Evolutionary conservation across 1,284 basidiomycete genomes (phyloP).

Genomic region (Cutaneotrichosporon dermatis): DNA sequence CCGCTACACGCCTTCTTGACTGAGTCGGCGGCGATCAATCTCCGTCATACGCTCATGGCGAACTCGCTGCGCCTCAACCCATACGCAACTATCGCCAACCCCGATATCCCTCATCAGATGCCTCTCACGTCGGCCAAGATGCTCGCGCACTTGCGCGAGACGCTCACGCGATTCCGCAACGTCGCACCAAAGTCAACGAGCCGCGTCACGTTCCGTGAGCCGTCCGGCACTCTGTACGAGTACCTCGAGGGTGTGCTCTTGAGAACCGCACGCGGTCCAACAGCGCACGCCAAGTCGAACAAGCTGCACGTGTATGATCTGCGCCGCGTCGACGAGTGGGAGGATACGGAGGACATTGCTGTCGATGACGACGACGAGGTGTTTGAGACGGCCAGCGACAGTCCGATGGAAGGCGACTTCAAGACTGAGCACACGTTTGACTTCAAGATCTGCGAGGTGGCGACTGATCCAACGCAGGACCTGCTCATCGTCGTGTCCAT

Average conservation of each 20-base stretch:
- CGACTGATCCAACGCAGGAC: constrained; percentile 47
- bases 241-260: constrained; percentile 46
- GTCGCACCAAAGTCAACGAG: constrained; percentile 24
- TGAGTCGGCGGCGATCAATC: constrained; percentile 51
- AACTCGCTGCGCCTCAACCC: constrained; percentile 63
- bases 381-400: constrained; percentile 1
- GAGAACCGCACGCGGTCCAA: constrained; percentile 21
- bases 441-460: constrained; percentile 43
- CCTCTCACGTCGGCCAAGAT: constrained; percentile 49
- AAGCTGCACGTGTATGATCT: constrained; percentile 29
- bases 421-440: constrained; percentile 24
- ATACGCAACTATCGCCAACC: constrained; percentile 41
- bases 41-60: constrained; percentile 73
- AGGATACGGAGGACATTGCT: constrained; percentile 13
- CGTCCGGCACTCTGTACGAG: constrained; percentile 45
- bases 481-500: constrained; percentile 41
- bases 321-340: constrained; percentile 24
- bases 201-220: constrained; percentile 31
- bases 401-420: constrained; percentile 4
- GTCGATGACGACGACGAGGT: constrained; percentile 7
- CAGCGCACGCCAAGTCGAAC: constrained; percentile 6
- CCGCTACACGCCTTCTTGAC: constrained; percentile 20
- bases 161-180: constrained; percentile 39
- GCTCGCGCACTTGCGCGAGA: constrained; percentile 35
- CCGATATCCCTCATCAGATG: constrained; percentile 21